These are phyloP conservation scores for Mycena leptocephala DNA, from an alignment of 768 basidiomycete genomes.

Conservation along the genomic window DNA sequence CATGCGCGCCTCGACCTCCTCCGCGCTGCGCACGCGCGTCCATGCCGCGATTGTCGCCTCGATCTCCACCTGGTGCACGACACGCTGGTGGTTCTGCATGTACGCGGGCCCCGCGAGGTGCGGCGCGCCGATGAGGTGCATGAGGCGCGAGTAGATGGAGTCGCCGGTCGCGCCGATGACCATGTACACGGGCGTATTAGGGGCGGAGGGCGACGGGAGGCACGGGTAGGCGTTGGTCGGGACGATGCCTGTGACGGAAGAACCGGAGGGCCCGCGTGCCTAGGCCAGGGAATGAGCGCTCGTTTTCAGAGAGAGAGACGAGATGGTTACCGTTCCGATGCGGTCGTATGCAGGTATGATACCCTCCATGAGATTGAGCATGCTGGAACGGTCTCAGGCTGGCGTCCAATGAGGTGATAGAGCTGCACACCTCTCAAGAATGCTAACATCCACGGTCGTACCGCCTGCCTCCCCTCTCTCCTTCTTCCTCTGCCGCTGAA, in stretches of 20 bases:
- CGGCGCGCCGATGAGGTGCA: slow-evolving; percentile 70
- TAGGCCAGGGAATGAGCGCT: slow-evolving; percentile 38
- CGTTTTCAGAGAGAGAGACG: background rate
- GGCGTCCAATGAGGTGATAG: background rate
- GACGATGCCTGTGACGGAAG: slow-evolving; percentile 83
- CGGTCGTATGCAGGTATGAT: slow-evolving; percentile 85
- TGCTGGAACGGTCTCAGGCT: slow-evolving; percentile 54
- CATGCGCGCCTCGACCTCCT: slow-evolving; percentile 69
- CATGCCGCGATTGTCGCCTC: slow-evolving; percentile 75
- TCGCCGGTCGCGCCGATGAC: slow-evolving; percentile 85
- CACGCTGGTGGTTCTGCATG: slow-evolving; percentile 73
- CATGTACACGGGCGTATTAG: slow-evolving; percentile 66
- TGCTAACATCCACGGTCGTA: slow-evolving; percentile 82
- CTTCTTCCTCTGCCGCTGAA: slow-evolving; percentile 59
- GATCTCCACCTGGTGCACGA: slow-evolving; percentile 75
- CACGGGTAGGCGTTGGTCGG: slow-evolving; percentile 85
- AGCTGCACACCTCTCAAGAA: slow-evolving; percentile 72
- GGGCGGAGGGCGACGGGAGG: slow-evolving; percentile 61
- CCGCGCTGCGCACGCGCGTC: slow-evolving; percentile 66
- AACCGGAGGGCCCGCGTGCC: slow-evolving; percentile 82
- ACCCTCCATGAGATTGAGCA: slow-evolving; percentile 86
- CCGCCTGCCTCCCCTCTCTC: slow-evolving; percentile 52
- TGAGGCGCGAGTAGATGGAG: slow-evolving; percentile 77
- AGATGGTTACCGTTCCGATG: slow-evolving; percentile 68
- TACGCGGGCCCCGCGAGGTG: slow-evolving; percentile 74